phyloP scores from a whole-genome alignment of 305 asterid species.

The Nicotiana rustica region DNA sequence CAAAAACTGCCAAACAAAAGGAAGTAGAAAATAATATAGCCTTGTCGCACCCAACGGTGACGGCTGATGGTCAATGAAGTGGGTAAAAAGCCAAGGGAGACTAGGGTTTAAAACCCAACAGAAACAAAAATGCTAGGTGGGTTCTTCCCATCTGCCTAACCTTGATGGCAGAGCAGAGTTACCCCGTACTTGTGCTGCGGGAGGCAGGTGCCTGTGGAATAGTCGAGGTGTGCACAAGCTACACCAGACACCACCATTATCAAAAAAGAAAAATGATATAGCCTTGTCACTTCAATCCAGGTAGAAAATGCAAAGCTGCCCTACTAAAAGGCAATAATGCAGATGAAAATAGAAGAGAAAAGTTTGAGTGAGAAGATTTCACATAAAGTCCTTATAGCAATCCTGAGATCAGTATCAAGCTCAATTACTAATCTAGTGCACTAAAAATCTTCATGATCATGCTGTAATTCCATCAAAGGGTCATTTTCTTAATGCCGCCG shows the following conservation, averaged over 20 bases:
- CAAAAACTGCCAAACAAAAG: background rate
- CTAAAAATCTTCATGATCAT: background rate
- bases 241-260: background rate
- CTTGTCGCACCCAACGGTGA: background rate
- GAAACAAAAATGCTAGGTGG: background rate
- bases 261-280: background rate
- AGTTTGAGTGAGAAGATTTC: background rate
- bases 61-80: background rate
- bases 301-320: slow-evolving; percentile 9
- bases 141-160: background rate
- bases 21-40: slow-evolving; percentile 1
- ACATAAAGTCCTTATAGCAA: background rate
- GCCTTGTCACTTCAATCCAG: background rate
- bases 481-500: background rate
- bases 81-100: slow-evolving; percentile 12
- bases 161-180: background rate
- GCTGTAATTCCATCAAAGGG: background rate
- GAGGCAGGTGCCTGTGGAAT: background rate
- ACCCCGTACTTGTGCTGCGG: background rate
- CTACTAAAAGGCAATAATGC: background rate
- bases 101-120: background rate
- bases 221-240: background rate
- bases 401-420: background rate
- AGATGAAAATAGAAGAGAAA: background rate
- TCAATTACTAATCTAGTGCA: background rate